phyloP scores from a whole-genome alignment of 768 basidiomycete genomes.

The Boletus eberwhitei region DNA sequence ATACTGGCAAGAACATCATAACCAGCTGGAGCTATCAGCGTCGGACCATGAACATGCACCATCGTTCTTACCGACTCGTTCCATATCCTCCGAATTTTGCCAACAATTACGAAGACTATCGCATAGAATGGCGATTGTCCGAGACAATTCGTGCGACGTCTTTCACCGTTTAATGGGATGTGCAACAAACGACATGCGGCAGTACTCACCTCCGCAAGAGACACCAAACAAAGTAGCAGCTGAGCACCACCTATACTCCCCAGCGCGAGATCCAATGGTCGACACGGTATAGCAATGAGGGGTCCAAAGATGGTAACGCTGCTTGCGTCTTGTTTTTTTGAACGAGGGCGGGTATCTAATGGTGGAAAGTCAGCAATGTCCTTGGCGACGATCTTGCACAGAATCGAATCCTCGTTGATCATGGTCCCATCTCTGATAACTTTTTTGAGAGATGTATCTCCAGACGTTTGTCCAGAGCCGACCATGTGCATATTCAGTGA shows the following conservation, averaged over 20 bases:
- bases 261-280: conserved; percentile 67
- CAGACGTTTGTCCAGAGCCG: conserved; percentile 43
- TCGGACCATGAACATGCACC: background rate
- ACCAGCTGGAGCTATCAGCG: conserved; percentile 52
- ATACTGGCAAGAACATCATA: conserved; percentile 83
- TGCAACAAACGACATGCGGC: background rate
- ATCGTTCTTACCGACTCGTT: conserved; percentile 68
- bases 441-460: conserved; percentile 36
- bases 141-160: conserved; percentile 75
- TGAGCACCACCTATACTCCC: conserved; percentile 85
- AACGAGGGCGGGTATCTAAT: conserved; percentile 2
- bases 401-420: conserved; percentile 37
- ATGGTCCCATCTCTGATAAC: conserved; percentile 41
- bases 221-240: conserved; percentile 67
- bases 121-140: conserved; percentile 65
- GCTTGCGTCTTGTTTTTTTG: background rate
- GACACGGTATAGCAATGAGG: conserved; percentile 56
- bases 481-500: conserved; percentile 77
- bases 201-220: conserved; percentile 62
- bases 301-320: conserved; percentile 40
- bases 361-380: conserved; percentile 14
- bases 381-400: conserved; percentile 39
- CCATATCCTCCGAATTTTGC: conserved; percentile 96
- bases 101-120: conserved; percentile 82
- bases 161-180: conserved; percentile 25